phyloP scores from a whole-genome alignment of 73 alveolate species.

The Paramecium octaurelia region DNA sequence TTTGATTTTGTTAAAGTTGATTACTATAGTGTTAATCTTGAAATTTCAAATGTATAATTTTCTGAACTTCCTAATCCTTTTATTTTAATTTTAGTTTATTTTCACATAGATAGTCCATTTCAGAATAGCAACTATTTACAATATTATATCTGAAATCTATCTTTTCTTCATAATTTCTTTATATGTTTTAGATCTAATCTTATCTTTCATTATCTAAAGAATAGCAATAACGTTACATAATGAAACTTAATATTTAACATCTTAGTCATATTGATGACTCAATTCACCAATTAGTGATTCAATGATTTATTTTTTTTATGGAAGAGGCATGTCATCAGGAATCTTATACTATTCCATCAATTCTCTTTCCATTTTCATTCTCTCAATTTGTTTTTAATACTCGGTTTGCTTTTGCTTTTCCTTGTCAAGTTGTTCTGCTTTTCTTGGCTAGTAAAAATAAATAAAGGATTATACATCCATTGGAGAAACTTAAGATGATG shows the following conservation, averaged over 20 bases:
- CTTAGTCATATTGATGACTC: neutral
- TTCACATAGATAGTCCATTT: neutral
- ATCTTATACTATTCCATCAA: neutral
- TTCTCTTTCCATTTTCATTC: neutral
- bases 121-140: neutral
- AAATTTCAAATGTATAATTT: neutral
- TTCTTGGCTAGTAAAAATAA: neutral
- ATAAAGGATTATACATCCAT: neutral
- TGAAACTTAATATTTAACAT: neutral
- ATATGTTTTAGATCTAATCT: neutral
- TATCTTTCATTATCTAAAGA: neutral
- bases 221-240: neutral
- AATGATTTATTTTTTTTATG: neutral
- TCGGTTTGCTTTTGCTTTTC: neutral
- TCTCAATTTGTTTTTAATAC: neutral
- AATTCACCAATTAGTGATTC: neutral
- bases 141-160: neutral
- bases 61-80: neutral
- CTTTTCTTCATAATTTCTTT: neutral
- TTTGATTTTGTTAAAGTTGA: neutral
- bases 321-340: neutral
- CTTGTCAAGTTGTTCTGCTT: neutral
- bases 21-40: neutral
- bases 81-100: neutral
- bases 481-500: neutral